These are phyloP conservation scores for Solioccasus polychromus DNA, from an alignment of 768 basidiomycete species.

Conservation along the genomic window DNA sequence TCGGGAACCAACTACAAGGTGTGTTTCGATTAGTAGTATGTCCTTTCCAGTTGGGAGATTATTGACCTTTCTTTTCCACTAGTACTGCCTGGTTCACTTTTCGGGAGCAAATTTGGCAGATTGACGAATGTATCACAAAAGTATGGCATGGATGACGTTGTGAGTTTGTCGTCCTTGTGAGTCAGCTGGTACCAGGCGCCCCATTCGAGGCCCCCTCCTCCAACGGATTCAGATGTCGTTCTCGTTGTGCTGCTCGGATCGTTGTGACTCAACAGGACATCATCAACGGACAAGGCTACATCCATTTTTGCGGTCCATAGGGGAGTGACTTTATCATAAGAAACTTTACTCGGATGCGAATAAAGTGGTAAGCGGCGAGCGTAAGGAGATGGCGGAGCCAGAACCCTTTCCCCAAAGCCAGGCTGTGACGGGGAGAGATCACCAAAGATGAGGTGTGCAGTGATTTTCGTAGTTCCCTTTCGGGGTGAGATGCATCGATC, in stretches of 20 bases:
- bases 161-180: conserved; percentile 46
- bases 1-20: conserved; percentile 55
- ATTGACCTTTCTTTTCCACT: conserved; percentile 12
- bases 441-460: conserved; percentile 57
- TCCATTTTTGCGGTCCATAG: conserved; percentile 37
- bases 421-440: conserved; percentile 35
- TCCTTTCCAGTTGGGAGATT: neutral
- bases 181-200: conserved; percentile 51
- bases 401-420: conserved; percentile 15
- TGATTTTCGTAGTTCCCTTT: conserved; percentile 47
- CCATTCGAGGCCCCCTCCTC: conserved; percentile 56
- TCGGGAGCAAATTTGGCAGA: conserved; percentile 46
- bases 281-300: conserved; percentile 40
- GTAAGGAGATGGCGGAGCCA: conserved; percentile 54
- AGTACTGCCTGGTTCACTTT: conserved; percentile 37
- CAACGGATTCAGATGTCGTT: conserved; percentile 38
- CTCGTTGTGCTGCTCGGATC: conserved; percentile 35
- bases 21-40: neutral
- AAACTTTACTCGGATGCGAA: conserved; percentile 46
- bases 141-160: conserved; percentile 49
- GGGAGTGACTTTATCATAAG: conserved; percentile 18
- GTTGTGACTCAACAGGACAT: conserved; percentile 40
- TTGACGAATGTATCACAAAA: conserved; percentile 54
- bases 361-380: conserved; percentile 58
- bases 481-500: neutral